Conservation (phyloP, 495 filamentous ascomycete species). For the Penicillium cinerascens region DNA sequence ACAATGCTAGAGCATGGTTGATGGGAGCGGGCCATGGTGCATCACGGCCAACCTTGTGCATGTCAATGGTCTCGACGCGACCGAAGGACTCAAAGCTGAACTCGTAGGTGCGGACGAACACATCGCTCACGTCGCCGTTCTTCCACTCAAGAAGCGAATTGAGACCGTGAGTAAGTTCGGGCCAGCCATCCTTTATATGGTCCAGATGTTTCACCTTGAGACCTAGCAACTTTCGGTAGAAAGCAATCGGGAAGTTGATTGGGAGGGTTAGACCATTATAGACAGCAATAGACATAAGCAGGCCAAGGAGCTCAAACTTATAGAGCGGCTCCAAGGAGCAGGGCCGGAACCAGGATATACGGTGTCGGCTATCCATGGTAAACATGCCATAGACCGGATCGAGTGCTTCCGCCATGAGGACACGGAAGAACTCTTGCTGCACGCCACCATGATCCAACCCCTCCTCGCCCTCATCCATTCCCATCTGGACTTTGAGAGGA, state of each 20-base stretch:
- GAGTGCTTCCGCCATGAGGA: conserved; percentile 73
- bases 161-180: conserved; percentile 68
- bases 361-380: conserved; percentile 65
- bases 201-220: conserved; percentile 59
- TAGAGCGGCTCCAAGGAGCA: conserved; percentile 75
- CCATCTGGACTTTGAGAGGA: conserved; percentile 84
- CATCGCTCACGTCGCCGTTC: conserved; percentile 74
- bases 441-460: conserved; percentile 92
- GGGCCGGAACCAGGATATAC: conserved; percentile 84
- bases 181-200: conserved; percentile 86
- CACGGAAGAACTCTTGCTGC: conserved; percentile 89
- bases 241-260: conserved; percentile 75
- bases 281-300: conserved; percentile 85
- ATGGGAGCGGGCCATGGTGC: conserved; percentile 33
- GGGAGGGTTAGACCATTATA: conserved; percentile 92
- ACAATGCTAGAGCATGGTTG: conserved; percentile 15
- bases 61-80: conserved; percentile 50
- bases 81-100: conserved; percentile 75
- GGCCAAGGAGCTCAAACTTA: conserved; percentile 85
- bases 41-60: conserved; percentile 44
- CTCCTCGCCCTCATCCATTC: conserved; percentile 76
- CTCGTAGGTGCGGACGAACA: conserved; percentile 78
- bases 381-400: conserved; percentile 76
- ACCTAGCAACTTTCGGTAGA: conserved; percentile 79
- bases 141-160: conserved; percentile 69